phyloP scores from a whole-genome alignment of 192 early-diverging fungal genomes.

The Backusella sp. region DNA sequence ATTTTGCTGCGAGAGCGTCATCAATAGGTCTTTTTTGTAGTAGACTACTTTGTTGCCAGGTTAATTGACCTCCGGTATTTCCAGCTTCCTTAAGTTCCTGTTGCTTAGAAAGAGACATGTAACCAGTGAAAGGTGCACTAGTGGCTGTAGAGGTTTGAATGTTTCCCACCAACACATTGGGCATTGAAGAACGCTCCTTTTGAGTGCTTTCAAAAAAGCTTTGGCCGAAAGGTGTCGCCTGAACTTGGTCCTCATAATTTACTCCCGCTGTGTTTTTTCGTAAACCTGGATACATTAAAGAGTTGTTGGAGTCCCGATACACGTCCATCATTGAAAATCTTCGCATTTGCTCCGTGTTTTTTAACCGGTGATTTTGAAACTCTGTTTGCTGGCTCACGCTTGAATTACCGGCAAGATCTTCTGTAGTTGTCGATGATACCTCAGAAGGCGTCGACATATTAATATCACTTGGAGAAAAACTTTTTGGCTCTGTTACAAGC shows the following conservation, averaged over 20 bases:
- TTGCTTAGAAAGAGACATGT: not conserved
- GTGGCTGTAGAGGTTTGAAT: not conserved
- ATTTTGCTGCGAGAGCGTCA: not conserved
- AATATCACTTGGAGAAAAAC: not conserved
- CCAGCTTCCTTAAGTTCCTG: not conserved
- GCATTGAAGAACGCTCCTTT: not conserved
- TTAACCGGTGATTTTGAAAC: not conserved
- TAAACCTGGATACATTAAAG: not conserved
- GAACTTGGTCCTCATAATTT: not conserved
- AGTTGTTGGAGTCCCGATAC: not conserved
- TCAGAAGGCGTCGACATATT: not conserved
- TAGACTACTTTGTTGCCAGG: not conserved
- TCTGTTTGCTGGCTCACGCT: not conserved
- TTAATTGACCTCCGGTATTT: conserved; percentile 1
- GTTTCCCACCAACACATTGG: not conserved
- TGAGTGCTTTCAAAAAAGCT: not conserved
- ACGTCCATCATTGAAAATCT: conserved; percentile 10
- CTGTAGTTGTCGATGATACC: not conserved
- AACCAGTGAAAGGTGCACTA: not conserved
- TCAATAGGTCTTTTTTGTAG: not conserved
- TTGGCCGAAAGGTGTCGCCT: not conserved
- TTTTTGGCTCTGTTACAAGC: not conserved
- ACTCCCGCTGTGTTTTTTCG: not conserved
- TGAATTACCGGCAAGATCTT: not conserved
- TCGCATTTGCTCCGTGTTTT: not conserved